Evolutionary conservation across 805 yeast species (phyloP), one percentile per base, ranked within the genome.

Genomic region (Huiozyma sinensis): DNA sequence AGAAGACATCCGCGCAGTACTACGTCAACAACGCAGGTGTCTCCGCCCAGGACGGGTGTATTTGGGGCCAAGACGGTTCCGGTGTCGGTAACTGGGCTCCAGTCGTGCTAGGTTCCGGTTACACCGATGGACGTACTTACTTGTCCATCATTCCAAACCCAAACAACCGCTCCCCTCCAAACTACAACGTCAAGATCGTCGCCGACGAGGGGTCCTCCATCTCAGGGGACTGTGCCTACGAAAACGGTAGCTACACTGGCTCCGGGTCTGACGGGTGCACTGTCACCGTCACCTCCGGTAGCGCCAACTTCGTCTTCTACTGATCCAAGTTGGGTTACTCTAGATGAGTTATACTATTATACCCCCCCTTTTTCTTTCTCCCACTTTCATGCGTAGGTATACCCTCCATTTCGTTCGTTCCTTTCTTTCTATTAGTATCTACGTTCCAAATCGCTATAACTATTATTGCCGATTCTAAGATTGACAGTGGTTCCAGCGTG

Each of bases 51-150:
- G 80, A 79, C 46, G 87, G 87, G 44, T 81, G 88, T 70, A 61
- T 77, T 53, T 81, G 88, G 88, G 83, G 86, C 58, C 57, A 68
- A 33, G 51, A 69, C 8, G 76, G 77, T 42, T 65, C 77, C 35
- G 77, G 74, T 48, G 70, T 77, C 50, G 87, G 88, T 66, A 81
- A 81, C 76, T 81, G 86, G 85, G 85, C 87, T 43, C 87, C 87
- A 52, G 71, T 81, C 46, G 82, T 77, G 51, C 68, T 83, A 45
- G 94, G 94, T 64, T 83, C 87, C 45, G 94, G 94, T 56, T 72
- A 64, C 64, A 69, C 72, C 39, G 66, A 66, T 48, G 83, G 82
- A 47, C 67, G 70, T 53, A 70, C 83, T 40, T 81, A 81, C 71
- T 69, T 81, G 52, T 79, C 86, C 1, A 68, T 81, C 66, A 81